phyloP scores from a whole-genome alignment of 2,329 filamentous ascomycete genomes.

The Coccinonectria pachysandricola region DNA sequence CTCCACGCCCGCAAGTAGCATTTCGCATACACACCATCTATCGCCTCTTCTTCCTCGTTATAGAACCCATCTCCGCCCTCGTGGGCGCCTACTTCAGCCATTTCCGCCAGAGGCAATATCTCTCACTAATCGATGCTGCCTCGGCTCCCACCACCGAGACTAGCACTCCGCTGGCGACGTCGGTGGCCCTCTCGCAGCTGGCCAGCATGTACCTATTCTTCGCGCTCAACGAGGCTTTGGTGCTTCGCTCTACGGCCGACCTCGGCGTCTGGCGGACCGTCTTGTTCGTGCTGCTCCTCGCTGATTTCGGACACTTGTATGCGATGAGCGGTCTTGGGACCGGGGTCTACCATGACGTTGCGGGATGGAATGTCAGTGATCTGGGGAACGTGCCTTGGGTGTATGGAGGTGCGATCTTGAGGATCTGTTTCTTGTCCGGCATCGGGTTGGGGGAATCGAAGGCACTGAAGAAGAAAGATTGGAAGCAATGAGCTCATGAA shows the following conservation, averaged over 20 bases:
- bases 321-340: constrained; percentile 49
- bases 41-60: constrained; percentile 62
- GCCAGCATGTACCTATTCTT: constrained; percentile 72
- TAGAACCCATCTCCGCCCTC: constrained; percentile 52
- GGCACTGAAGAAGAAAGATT: constrained; percentile 16
- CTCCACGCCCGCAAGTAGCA: constrained; percentile 19
- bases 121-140: constrained; percentile 49
- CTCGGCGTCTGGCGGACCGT: constrained; percentile 60
- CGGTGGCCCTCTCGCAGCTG: constrained; percentile 62
- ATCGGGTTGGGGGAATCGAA: constrained; percentile 35
- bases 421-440: constrained; percentile 48
- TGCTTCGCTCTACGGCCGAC: constrained; percentile 60
- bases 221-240: constrained; percentile 65
- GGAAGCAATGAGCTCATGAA: constrained; percentile 10
- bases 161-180: constrained; percentile 46
- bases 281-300: constrained; percentile 56
- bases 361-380: constrained; percentile 56
- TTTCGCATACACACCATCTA: constrained; percentile 51
- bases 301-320: constrained; percentile 68
- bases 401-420: constrained; percentile 51
- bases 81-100: constrained; percentile 43
- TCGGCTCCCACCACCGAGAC: constrained; percentile 24
- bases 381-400: constrained; percentile 62
- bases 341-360: constrained; percentile 52
- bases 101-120: constrained; percentile 44